A percentile compares a stretch with the other conserved stretches of the same genome.
Evolutionary conservation across 1,284 basidiomycete genomes (phyloP).

Genomic region (Boletus albobrunnescens): DNA sequence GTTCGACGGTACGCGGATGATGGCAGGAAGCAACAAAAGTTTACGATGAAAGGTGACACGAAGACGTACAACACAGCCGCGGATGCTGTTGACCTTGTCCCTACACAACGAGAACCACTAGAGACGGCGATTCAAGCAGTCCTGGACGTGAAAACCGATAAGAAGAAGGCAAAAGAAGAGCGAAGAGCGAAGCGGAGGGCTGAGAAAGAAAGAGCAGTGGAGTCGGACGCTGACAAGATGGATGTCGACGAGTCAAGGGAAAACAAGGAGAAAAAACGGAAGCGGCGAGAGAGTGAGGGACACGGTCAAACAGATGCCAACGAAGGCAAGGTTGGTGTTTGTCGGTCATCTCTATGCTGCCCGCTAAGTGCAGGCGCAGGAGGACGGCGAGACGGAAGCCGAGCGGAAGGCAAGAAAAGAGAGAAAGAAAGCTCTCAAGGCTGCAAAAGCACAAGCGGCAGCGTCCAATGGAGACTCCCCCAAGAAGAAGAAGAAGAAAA

Average conservation of each 20-base stretch:
- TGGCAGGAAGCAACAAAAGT: constrained; percentile 69
- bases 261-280: constrained; percentile 65
- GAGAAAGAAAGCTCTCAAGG: constrained; percentile 66
- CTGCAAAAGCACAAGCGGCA: constrained; percentile 57
- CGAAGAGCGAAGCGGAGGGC: constrained; percentile 61
- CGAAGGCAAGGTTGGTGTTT: constrained; percentile 41
- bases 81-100: constrained; percentile 74
- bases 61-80: constrained; percentile 81
- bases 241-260: constrained; percentile 45
- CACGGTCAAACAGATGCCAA: constrained; percentile 32
- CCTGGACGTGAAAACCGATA: constrained; percentile 75
- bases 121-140: constrained; percentile 63
- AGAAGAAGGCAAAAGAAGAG: constrained; percentile 76
- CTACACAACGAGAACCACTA: constrained; percentile 77
- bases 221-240: constrained; percentile 41
- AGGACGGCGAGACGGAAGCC: constrained; percentile 61
- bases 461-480: constrained; percentile 48
- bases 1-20: constrained; percentile 60
- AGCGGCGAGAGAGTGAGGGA: constrained; percentile 59
- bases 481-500: constrained; percentile 76
- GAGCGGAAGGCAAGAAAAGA: constrained; percentile 73
- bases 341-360: constrained; percentile 2
- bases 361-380: constrained; percentile 17
- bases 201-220: constrained; percentile 54
- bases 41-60: constrained; percentile 73